phyloP scores from a whole-genome alignment of 192 early-diverging fungal genomes.

The Coemansia sp. region DNA sequence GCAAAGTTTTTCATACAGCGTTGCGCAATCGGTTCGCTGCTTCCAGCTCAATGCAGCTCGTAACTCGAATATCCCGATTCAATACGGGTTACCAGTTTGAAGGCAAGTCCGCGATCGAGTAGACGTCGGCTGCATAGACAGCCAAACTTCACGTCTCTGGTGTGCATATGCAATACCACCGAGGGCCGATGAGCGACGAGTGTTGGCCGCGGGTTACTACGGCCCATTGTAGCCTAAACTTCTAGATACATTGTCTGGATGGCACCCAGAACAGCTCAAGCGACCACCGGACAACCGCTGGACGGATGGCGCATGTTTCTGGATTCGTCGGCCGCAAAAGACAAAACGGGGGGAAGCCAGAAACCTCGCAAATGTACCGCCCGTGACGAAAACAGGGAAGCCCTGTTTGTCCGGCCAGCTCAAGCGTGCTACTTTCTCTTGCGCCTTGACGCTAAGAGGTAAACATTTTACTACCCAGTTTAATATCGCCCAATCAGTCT shows the following conservation, averaged over 20 bases:
- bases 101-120: no score
- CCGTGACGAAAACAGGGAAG: not conserved
- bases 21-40: not conserved
- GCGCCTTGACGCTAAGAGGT: not conserved
- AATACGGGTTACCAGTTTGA: no score
- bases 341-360: not conserved
- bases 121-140: no score
- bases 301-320: slow-evolving; percentile 1
- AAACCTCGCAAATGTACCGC: not conserved
- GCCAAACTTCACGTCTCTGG: no score
- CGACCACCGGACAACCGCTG: no score
- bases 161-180: no score
- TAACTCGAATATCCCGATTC: no score
- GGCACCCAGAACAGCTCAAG: not conserved
- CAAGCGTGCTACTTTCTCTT: not conserved
- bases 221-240: slow-evolving; percentile 1
- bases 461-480: slow-evolving; percentile 5
- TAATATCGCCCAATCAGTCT: not conserved
- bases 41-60: not conserved
- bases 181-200: not conserved
- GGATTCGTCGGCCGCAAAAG: not conserved
- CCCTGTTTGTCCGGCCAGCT: not conserved
- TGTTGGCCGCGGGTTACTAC: not conserved
- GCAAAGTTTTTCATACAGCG: not conserved
- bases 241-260: slow-evolving; percentile 1